Percentiles rank a stretch among this genome's conserved stretches.
Conservation (phyloP, 345 rosid species). For the Rhizophora apiculata region DNA sequence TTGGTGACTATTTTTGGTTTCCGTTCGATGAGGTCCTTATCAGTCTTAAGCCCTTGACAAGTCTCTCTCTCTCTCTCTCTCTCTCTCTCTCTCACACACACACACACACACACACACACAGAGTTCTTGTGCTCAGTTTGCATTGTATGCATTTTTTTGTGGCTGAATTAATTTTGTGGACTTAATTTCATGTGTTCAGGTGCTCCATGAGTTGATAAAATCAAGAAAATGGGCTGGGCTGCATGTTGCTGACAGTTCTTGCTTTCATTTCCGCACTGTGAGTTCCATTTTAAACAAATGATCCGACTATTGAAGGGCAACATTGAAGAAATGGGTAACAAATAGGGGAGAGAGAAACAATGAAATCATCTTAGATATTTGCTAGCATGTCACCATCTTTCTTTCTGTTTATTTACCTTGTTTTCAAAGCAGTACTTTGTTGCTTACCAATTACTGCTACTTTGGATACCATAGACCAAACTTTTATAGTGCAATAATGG, state of each 20-base stretch:
- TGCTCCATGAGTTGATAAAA: conserved; percentile 58
- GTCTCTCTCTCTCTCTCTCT: too few species aligned
- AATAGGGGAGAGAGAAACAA: not conserved
- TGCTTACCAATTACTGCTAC: too few species aligned
- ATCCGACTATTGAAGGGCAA: not conserved
- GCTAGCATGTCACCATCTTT: not conserved
- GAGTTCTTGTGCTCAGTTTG: conserved; percentile 8
- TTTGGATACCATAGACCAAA: not conserved
- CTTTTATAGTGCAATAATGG: not conserved
- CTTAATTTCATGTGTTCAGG: conserved; percentile 42
- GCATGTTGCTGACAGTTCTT: conserved; percentile 84
- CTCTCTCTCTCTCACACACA: too few species aligned
- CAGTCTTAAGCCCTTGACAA: not conserved
- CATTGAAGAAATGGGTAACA: too few species aligned
- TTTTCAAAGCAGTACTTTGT: too few species aligned
- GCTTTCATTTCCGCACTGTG: conserved; percentile 86
- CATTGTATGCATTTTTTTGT: not conserved
- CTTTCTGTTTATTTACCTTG: not conserved
- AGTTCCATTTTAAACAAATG: conserved; percentile 26
- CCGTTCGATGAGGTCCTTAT: not conserved
- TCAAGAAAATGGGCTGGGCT: conserved; percentile 74
- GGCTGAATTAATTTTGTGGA: not conserved
- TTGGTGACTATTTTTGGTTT: not conserved
- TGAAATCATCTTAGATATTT: not conserved
- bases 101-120: too few species aligned